Conservation (phyloP, 495 filamentous ascomycete genomes). For the Aspergillus cavernicola region DNA sequence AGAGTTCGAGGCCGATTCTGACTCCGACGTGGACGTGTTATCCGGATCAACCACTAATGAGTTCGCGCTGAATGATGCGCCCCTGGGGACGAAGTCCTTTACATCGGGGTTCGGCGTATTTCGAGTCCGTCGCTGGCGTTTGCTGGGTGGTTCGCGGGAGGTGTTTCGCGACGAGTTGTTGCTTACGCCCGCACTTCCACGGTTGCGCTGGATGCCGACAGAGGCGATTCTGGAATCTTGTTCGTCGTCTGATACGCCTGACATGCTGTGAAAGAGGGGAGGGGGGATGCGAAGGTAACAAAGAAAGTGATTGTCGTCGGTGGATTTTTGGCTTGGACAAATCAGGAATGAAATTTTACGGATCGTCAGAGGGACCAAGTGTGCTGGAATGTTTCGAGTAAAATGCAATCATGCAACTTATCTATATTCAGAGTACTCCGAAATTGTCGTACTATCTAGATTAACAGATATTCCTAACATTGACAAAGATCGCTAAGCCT, state of each 20-base stretch:
- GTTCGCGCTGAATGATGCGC: slow-evolving; percentile 33
- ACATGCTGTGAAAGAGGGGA: slow-evolving; percentile 19
- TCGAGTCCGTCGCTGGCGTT: slow-evolving; percentile 29
- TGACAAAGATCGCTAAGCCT: background rate
- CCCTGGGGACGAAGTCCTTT: slow-evolving; percentile 38
- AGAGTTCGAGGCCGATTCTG: slow-evolving; percentile 10
- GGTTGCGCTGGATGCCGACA: slow-evolving; percentile 29
- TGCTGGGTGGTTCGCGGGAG: slow-evolving; percentile 26
- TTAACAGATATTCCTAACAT: no score
- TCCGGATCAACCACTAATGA: slow-evolving; percentile 35
- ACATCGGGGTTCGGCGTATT: slow-evolving; percentile 23
- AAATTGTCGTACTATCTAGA: no score
- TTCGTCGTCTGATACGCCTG: slow-evolving; percentile 34
- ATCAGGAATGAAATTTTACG: slow-evolving; percentile 3
- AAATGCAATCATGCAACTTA: no score
- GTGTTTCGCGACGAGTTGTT: slow-evolving; percentile 22
- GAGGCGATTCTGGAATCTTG: slow-evolving; percentile 42
- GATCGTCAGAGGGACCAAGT: background rate
- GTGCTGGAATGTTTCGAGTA: background rate
- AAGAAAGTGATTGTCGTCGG: background rate
- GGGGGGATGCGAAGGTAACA: background rate
- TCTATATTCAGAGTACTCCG: no score
- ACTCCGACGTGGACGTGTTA: slow-evolving; percentile 29
- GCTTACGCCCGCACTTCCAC: slow-evolving; percentile 3
- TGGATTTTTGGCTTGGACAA: background rate